A percentile compares a stretch with the other conserved stretches of the same genome.
phyloP scores from a whole-genome alignment of 1,139 yeast species.

The Petasospora fabianii region DNA sequence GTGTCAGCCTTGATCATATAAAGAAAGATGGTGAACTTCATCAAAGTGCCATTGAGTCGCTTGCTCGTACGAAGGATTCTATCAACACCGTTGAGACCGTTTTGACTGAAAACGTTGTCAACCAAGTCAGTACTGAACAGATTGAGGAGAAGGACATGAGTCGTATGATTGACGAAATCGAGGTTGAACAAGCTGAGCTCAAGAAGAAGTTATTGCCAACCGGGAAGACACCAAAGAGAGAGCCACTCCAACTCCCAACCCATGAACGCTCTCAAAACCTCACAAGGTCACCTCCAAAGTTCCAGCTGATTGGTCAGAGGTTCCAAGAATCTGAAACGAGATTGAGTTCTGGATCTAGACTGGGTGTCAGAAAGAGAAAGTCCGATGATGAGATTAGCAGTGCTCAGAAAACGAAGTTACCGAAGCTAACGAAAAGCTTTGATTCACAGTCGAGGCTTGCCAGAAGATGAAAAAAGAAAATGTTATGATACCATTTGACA shows the following conservation, averaged over 20 bases:
- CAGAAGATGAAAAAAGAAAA: background rate
- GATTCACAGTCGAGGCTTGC: background rate
- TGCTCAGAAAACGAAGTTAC: constrained; percentile 1
- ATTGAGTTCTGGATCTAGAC: too few relatives aligned
- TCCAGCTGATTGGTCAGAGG: constrained; percentile 26
- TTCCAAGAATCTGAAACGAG: constrained; percentile 14
- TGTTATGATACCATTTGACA: background rate
- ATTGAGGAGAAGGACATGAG: constrained; percentile 20
- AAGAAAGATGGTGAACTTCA: constrained; percentile 3
- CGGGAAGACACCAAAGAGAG: constrained; percentile 28
- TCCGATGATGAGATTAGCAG: constrained; percentile 11
- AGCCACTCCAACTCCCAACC: constrained; percentile 18
- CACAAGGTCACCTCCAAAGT: constrained; percentile 25
- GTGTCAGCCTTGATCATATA: constrained; percentile 5
- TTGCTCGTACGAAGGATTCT: constrained; percentile 1
- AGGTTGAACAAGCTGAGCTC: constrained; percentile 24
- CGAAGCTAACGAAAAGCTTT: background rate
- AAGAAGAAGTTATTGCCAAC: constrained; percentile 25
- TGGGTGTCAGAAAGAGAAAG: constrained; percentile 13
- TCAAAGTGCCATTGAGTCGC: constrained; percentile 2
- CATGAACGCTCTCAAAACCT: constrained; percentile 2
- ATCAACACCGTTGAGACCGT: constrained; percentile 2
- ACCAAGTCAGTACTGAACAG: constrained; percentile 13
- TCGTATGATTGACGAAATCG: constrained; percentile 23
- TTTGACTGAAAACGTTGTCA: constrained; percentile 11